Conservation (phyloP, 129 eudicot species). For the Rutidosis leptorrhynchoides region DNA sequence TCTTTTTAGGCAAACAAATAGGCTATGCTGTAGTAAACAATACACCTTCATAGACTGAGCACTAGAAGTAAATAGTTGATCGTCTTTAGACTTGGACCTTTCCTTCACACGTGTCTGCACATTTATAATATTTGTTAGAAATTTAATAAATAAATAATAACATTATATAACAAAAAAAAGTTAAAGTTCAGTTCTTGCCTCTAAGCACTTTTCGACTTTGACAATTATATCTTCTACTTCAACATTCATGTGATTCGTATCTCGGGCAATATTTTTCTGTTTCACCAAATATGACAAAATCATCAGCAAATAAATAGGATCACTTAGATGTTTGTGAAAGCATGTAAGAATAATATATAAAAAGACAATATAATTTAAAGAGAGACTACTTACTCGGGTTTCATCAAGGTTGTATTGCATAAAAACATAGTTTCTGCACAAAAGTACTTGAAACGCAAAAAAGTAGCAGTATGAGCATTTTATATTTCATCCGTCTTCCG, state of each 20-base stretch:
- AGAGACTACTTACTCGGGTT: no score
- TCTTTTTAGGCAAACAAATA: background rate
- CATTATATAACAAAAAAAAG: background rate
- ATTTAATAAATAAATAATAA: background rate
- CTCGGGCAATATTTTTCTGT: slow-evolving; percentile 76
- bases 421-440: no score
- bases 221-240: slow-evolving; percentile 81
- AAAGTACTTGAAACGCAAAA: no score
- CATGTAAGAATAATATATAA: no score
- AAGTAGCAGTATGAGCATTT: no score
- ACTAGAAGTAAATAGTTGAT: slow-evolving; percentile 49
- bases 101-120: slow-evolving; percentile 81
- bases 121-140: background rate
- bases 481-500: no score
- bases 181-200: slow-evolving; percentile 54
- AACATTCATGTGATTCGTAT: slow-evolving; percentile 53
- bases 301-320: slow-evolving; percentile 7
- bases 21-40: slow-evolving; percentile 16
- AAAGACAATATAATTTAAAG: no score
- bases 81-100: slow-evolving; percentile 55
- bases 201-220: slow-evolving; percentile 82
- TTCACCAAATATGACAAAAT: slow-evolving; percentile 6
- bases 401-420: no score
- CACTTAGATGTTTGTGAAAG: background rate
- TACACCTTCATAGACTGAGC: slow-evolving; percentile 57